Evolutionary conservation across 1,284 basidiomycete species (phyloP).

Genomic region (Pholiota adiposa): DNA sequence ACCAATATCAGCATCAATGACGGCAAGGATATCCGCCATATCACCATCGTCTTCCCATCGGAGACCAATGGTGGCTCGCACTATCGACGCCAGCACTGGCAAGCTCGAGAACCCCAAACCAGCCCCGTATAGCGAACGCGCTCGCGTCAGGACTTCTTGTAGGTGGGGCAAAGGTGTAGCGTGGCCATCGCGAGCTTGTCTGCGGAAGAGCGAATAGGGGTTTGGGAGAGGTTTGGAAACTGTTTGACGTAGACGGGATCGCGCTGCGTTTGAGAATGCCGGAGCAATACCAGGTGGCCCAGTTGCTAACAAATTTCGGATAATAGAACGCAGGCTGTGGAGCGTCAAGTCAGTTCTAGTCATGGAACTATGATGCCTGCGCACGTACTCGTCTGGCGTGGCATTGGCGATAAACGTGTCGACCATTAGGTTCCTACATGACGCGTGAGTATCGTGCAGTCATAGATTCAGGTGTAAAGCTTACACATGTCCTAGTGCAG

Average conservation of each 20-base stretch:
- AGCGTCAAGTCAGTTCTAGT: conserved; percentile 1
- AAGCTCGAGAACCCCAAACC: conserved; percentile 74
- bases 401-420: conserved; percentile 81
- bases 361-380: background rate
- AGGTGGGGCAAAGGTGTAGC: conserved; percentile 55
- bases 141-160: conserved; percentile 52
- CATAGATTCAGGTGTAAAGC: conserved; percentile 24
- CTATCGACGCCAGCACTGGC: conserved; percentile 54
- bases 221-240: conserved; percentile 44
- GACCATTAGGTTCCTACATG: conserved; percentile 74
- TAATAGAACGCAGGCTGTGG: conserved; percentile 68
- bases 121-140: conserved; percentile 71
- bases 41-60: conserved; percentile 65
- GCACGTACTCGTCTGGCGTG: conserved; percentile 65
- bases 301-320: conserved; percentile 67
- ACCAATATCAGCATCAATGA: conserved; percentile 72
- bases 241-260: conserved; percentile 58
- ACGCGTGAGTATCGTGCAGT: conserved; percentile 8
- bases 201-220: conserved; percentile 47
- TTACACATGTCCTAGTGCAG: conserved; percentile 70
- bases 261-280: conserved; percentile 65
- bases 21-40: conserved; percentile 59
- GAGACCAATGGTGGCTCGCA: conserved; percentile 58
- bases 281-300: conserved; percentile 60
- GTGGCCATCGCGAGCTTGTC: conserved; percentile 35